Conservation (phyloP, 106 monocot species). For the Alisma plantagoaquatica region DNA sequence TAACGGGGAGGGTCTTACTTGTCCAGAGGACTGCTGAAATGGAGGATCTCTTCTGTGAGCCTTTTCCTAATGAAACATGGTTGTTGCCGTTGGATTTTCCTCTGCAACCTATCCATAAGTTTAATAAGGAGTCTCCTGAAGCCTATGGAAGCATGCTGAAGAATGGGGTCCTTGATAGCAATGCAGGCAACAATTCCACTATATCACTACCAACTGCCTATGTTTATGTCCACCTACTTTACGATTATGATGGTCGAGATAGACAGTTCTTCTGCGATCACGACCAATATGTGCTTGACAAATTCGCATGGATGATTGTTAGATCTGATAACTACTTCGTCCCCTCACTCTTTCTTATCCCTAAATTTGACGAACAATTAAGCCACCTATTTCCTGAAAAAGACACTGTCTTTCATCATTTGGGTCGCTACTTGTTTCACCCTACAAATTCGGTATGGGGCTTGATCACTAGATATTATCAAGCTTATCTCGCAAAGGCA, state of each 20-base stretch:
- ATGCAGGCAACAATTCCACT: background rate
- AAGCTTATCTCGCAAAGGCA: conserved; percentile 45
- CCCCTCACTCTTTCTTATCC: conserved; percentile 59
- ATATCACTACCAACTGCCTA: conserved; percentile 23
- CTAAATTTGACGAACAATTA: conserved; percentile 45
- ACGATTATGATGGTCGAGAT: conserved; percentile 47
- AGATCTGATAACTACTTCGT: conserved; percentile 73
- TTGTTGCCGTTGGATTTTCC: conserved; percentile 55
- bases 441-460: conserved; percentile 21
- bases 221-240: conserved; percentile 45
- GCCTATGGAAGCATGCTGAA: conserved; percentile 66
- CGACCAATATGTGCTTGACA: conserved; percentile 39
- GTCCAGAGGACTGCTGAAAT: conserved; percentile 37
- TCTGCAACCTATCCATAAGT: conserved; percentile 19
- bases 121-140: conserved; percentile 10
- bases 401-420: conserved; percentile 78
- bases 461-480: conserved; percentile 18
- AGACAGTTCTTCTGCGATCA: conserved; percentile 70
- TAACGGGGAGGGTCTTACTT: conserved; percentile 61
- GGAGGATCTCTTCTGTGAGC: conserved; percentile 73
- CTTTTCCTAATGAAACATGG: conserved; percentile 70
- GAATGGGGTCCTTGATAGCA: conserved; percentile 13
- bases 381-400: conserved; percentile 51
- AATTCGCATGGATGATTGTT: conserved; percentile 62
- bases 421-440: conserved; percentile 48